These are phyloP conservation scores for Dioscorea dumetorum DNA, from an alignment of 106 monocot species.

Conservation along the genomic window DNA sequence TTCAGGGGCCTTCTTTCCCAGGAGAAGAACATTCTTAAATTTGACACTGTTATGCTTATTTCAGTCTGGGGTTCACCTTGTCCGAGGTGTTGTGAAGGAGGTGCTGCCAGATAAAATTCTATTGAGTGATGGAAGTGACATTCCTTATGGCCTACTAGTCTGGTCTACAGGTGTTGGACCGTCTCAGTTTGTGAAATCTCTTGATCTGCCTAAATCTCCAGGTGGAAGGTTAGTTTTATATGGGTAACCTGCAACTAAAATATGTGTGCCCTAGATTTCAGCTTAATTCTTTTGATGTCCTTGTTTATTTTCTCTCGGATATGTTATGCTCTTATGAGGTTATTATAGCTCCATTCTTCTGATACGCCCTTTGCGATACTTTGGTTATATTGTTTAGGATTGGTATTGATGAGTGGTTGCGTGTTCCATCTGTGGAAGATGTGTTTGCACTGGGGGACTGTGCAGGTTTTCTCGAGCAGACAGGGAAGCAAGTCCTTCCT, in stretches of 20 bases:
- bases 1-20: not conserved
- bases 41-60: not conserved
- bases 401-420: slow-evolving; percentile 46
- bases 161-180: slow-evolving; percentile 73
- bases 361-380: too few species aligned
- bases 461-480: slow-evolving; percentile 46
- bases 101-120: slow-evolving; percentile 31
- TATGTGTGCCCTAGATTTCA: too few species aligned
- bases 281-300: not conserved
- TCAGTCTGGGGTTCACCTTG: slow-evolving; percentile 45
- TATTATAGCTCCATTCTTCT: not conserved
- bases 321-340: not conserved
- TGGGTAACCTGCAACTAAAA: too few species aligned
- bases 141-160: slow-evolving; percentile 52
- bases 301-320: not conserved
- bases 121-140: slow-evolving; percentile 33
- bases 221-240: slow-evolving; percentile 33
- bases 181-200: slow-evolving; percentile 40
- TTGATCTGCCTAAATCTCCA: slow-evolving; percentile 36
- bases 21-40: not conserved
- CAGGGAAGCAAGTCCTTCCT: slow-evolving; percentile 45
- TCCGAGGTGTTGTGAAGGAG: slow-evolving; percentile 56
- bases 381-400: slow-evolving; percentile 16
- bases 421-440: slow-evolving; percentile 44
- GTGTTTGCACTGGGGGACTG: slow-evolving; percentile 61